Conservation (phyloP, 805 yeast genomes). For the Wickerhamiella vanderwaltii region DNA sequence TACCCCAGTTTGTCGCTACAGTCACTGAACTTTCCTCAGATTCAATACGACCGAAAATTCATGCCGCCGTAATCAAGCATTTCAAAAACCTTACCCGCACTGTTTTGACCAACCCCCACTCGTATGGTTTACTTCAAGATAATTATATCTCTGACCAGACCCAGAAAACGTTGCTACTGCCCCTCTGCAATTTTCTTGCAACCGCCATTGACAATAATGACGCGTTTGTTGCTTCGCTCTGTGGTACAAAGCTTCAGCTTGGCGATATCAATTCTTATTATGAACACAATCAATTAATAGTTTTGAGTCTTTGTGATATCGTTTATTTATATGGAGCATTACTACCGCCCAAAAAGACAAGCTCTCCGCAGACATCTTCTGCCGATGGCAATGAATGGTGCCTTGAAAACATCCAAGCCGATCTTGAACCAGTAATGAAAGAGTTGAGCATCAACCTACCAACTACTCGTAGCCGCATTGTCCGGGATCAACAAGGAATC, state of each 20-base stretch:
- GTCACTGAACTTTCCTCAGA: not conserved
- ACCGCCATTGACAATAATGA: slow-evolving; percentile 10
- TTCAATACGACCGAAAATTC: slow-evolving; percentile 7
- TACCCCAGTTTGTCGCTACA: slow-evolving; percentile 15
- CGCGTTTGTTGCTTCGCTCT: not conserved
- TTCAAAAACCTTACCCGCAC: slow-evolving; percentile 13
- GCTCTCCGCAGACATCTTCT: not conserved
- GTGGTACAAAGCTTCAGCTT: not conserved
- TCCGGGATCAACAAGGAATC: slow-evolving; percentile 19
- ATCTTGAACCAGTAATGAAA: slow-evolving; percentile 26
- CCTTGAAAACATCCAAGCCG: slow-evolving; percentile 25
- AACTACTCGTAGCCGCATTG: slow-evolving; percentile 15
- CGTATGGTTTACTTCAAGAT: slow-evolving; percentile 18
- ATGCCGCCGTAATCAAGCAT: slow-evolving; percentile 19
- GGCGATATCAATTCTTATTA: slow-evolving; percentile 6
- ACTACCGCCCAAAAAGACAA: slow-evolving; percentile 16
- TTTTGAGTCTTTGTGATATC: slow-evolving; percentile 25
- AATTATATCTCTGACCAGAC: slow-evolving; percentile 19
- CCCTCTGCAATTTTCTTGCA: slow-evolving; percentile 14
- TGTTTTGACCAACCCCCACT: slow-evolving; percentile 19
- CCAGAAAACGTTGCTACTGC: slow-evolving; percentile 18
- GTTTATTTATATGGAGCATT: slow-evolving; percentile 22
- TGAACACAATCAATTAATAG: slow-evolving; percentile 21
- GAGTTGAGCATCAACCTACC: slow-evolving; percentile 21
- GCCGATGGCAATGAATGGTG: slow-evolving; percentile 25